A percentile compares a stretch with the other conserved stretches of the same genome.
Evolutionary conservation across 2,329 filamentous ascomycete genomes (phyloP).

Genomic region (Ascochyta rabiei): DNA sequence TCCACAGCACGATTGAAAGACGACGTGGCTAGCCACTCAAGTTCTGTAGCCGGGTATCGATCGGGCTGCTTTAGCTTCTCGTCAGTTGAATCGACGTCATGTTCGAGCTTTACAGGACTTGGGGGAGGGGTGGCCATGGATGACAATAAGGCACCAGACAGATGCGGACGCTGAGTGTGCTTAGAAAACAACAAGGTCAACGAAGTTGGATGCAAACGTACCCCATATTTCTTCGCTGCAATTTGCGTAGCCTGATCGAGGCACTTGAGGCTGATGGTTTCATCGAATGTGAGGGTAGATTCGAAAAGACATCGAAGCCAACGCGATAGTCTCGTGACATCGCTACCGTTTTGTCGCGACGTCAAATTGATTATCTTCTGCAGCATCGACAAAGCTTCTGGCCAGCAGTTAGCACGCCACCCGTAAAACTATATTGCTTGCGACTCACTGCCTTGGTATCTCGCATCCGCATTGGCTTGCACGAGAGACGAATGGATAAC

Average conservation of each 20-base stretch:
- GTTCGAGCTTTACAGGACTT: constrained; percentile 11
- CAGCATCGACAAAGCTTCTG: constrained; percentile 50
- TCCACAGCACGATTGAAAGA: constrained; percentile 70
- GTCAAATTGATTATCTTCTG: constrained; percentile 74
- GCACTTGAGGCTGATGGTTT: constrained; percentile 63
- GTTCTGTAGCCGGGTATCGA: constrained; percentile 68
- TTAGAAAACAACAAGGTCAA: constrained; percentile 7
- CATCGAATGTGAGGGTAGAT: constrained; percentile 64
- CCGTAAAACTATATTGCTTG: not conserved
- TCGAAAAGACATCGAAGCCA: constrained; percentile 82
- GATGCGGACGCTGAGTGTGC: constrained; percentile 4
- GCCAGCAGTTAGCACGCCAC: not conserved
- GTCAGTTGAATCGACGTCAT: constrained; percentile 28
- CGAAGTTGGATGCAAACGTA: constrained; percentile 22
- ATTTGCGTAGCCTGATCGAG: constrained; percentile 65
- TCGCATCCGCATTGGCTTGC: constrained; percentile 31
- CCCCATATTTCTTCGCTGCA: constrained; percentile 34
- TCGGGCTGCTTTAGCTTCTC: constrained; percentile 44
- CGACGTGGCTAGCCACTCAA: constrained; percentile 76
- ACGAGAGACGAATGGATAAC: constrained; percentile 50
- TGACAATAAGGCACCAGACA: not conserved
- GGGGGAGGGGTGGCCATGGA: constrained; percentile 20
- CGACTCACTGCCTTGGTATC: constrained; percentile 43
- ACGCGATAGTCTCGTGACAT: constrained; percentile 67
- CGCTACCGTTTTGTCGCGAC: constrained; percentile 62